A percentile compares a stretch with the other conserved stretches of the same genome.
phyloP scores from a whole-genome alignment of 192 early-diverging fungal genomes.

The Phycomyces blakesleeanus region DNA sequence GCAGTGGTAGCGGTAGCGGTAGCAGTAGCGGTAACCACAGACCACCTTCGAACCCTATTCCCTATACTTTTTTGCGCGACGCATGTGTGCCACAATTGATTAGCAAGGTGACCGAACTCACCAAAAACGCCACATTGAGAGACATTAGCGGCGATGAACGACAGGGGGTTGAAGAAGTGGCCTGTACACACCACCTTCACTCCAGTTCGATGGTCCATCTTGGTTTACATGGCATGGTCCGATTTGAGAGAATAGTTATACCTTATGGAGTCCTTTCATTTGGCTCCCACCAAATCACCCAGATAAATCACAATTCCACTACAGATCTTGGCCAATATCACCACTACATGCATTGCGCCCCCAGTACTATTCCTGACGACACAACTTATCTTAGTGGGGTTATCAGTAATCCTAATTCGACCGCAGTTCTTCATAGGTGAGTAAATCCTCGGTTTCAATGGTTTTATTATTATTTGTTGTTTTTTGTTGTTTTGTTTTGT shows the following conservation, averaged over 20 bases:
- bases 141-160: not conserved
- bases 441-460: too few relatives aligned
- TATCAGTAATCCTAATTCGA: too few relatives aligned
- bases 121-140: not conserved
- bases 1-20: too few relatives aligned
- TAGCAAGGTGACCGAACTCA: not conserved
- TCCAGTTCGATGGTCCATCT: slow-evolving; percentile 5
- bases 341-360: not conserved
- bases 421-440: too few relatives aligned
- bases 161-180: not conserved
- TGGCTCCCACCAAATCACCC: slow-evolving; percentile 5
- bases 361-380: not conserved
- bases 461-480: too few relatives aligned
- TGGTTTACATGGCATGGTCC: not conserved
- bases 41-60: not conserved
- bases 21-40: not conserved
- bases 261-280: slow-evolving; percentile 10
- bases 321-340: not conserved
- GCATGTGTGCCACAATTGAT: slow-evolving; percentile 3
- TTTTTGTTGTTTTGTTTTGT: too few relatives aligned
- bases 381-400: not conserved
- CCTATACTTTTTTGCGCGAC: not conserved
- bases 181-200: slow-evolving; percentile 17
- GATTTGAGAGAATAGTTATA: slow-evolving; percentile 7
- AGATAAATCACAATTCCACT: not conserved